phyloP scores from a whole-genome alignment of 345 rosid species.

The Melaleuca quinquenervia region DNA sequence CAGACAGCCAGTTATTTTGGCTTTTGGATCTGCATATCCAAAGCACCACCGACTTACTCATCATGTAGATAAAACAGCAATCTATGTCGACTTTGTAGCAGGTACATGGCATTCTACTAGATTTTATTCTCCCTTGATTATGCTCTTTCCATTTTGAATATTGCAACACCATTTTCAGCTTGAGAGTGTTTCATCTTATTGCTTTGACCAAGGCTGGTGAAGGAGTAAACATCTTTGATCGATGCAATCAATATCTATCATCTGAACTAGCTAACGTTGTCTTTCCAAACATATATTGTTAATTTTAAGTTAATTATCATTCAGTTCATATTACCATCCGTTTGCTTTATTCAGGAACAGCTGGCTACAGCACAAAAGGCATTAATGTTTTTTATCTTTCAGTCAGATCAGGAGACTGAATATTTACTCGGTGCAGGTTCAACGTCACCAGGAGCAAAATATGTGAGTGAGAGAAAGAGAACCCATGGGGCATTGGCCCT shows the following conservation, averaged over 20 bases:
- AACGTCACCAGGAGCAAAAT: constrained; percentile 13
- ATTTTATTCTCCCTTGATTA: neutral
- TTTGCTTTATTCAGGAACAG: neutral
- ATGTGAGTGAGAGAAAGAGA: constrained; percentile 36
- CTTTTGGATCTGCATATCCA: constrained; percentile 54
- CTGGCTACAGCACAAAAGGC: neutral
- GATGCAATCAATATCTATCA: neutral
- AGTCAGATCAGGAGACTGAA: neutral
- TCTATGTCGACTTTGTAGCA: constrained; percentile 61
- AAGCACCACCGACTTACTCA: constrained; percentile 31
- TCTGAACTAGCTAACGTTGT: neutral
- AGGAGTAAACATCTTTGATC: neutral
- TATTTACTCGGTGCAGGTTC: constrained; percentile 17
- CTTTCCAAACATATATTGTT: neutral
- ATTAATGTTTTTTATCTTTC: neutral
- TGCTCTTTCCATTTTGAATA: neutral
- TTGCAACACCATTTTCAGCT: neutral
- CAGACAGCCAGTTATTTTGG: constrained; percentile 56
- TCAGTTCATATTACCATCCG: neutral
- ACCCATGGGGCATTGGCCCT: constrained; percentile 67
- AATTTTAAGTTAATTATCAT: neutral
- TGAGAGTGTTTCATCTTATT: neutral
- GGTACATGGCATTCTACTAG: constrained; percentile 16
- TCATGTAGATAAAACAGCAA: constrained; percentile 62
- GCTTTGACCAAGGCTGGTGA: neutral